phyloP scores from a whole-genome alignment of 441 rosid species.

The Gossypium laxum region DNA sequence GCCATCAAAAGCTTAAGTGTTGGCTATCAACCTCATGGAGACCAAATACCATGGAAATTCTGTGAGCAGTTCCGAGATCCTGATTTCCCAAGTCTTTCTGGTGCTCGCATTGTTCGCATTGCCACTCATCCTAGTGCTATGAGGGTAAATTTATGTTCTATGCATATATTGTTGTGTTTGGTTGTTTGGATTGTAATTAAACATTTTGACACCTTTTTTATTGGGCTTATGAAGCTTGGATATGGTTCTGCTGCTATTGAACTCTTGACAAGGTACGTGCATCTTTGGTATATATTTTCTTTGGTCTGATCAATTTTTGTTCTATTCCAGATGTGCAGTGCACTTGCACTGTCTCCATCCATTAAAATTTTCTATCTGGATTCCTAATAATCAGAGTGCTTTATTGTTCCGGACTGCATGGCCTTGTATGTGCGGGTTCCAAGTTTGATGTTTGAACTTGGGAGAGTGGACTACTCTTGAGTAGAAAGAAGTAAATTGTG shows the following conservation, averaged over 20 bases:
- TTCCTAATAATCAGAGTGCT: not conserved
- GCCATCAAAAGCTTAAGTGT: constrained; percentile 56
- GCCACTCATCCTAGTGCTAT: constrained; percentile 95
- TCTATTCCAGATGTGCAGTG: not conserved
- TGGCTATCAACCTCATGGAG: constrained; percentile 89
- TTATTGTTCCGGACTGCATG: not conserved
- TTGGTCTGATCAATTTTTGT: not conserved
- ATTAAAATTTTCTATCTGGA: not conserved
- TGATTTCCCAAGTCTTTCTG: constrained; percentile 82
- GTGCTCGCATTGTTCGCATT: constrained; percentile 92
- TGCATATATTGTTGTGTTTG: not conserved
- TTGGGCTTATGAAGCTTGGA: constrained; percentile 61
- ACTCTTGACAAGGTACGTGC: constrained; percentile 58
- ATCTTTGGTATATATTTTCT: constrained; percentile 9
- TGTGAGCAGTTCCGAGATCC: constrained; percentile 55
- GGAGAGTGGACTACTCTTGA: not conserved
- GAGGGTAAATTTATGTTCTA: constrained; percentile 48
- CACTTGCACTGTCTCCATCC: not conserved
- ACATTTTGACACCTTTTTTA: constrained; percentile 7
- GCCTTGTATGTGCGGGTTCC: constrained; percentile 1
- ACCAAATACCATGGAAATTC: constrained; percentile 78
- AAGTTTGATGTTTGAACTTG: not conserved
- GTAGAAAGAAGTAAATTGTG: not conserved
- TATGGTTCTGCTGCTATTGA: constrained; percentile 94
- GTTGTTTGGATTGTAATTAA: constrained; percentile 7